Evolutionary conservation across 2,329 filamentous ascomycete genomes (phyloP).

Genomic region (Septoria linicola): DNA sequence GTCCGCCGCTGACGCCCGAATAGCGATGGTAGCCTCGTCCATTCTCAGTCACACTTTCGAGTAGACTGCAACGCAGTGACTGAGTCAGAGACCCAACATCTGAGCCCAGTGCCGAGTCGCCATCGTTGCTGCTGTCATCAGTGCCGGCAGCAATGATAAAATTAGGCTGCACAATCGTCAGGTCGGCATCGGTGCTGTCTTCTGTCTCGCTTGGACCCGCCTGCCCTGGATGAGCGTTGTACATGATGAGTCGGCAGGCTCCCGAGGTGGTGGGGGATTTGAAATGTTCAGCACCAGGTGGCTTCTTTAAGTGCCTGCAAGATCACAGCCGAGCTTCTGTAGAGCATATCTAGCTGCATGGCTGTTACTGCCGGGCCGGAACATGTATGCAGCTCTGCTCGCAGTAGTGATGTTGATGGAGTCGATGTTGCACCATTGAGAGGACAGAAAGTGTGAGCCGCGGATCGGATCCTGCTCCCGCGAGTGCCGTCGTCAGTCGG

Average conservation of each 20-base stretch:
- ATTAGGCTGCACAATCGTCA: slow-evolving; percentile 3
- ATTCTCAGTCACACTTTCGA: slow-evolving; percentile 15
- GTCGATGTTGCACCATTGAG: no score
- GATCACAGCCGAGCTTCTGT: background rate
- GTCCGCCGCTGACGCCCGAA: slow-evolving; percentile 30
- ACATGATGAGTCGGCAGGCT: background rate
- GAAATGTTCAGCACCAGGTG: background rate
- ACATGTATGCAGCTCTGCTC: background rate
- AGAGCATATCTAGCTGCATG: background rate
- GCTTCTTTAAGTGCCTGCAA: background rate
- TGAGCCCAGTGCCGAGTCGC: slow-evolving; percentile 9
- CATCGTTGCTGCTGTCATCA: slow-evolving; percentile 7
- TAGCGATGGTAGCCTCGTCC: slow-evolving; percentile 20
- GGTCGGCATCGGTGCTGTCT: background rate
- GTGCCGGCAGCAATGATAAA: slow-evolving; percentile 3
- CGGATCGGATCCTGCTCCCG: background rate
- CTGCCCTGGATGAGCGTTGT: background rate
- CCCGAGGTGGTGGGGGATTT: background rate
- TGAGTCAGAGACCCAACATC: slow-evolving; percentile 8
- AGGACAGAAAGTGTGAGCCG: background rate
- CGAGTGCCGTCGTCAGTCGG: background rate
- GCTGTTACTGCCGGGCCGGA: background rate
- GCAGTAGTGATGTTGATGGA: no score
- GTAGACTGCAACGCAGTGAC: slow-evolving; percentile 3
- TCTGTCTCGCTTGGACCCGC: background rate